phyloP scores from a whole-genome alignment of 2,329 filamentous ascomycete species.

The Xylariaceae sp. region DNA sequence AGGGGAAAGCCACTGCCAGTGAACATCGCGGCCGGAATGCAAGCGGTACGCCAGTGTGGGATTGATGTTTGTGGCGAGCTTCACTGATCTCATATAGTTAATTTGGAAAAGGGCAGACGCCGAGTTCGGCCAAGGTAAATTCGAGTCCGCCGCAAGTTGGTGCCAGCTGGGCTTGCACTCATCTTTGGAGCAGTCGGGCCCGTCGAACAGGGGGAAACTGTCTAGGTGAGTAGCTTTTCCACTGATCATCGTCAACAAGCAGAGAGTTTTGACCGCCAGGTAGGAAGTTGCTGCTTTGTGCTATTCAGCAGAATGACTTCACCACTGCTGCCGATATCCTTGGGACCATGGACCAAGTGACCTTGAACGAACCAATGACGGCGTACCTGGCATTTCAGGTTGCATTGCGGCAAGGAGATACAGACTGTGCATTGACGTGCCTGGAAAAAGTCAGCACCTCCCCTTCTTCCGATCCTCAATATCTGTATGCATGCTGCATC shows the following conservation, averaged over 20 bases:
- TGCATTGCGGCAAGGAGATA: conserved; percentile 54
- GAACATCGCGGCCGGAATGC: conserved; percentile 60
- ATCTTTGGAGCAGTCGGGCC: conserved; percentile 60
- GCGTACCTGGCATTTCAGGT: conserved; percentile 72
- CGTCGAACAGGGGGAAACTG: conserved; percentile 63
- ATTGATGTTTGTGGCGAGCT: background rate
- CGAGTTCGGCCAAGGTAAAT: conserved; percentile 46
- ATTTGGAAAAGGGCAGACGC: conserved; percentile 76
- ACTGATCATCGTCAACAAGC: background rate
- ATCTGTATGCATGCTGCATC: conserved; percentile 74
- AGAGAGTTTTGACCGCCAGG: conserved; percentile 8
- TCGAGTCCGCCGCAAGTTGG: conserved; percentile 59
- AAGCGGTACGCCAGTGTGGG: conserved; percentile 47
- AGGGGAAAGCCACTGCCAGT: conserved; percentile 46
- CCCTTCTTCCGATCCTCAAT: conserved; percentile 49
- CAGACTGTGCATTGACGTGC: conserved; percentile 55
- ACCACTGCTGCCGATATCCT: conserved; percentile 51
- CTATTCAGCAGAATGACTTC: conserved; percentile 53
- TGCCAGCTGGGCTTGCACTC: conserved; percentile 62
- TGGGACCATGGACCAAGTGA: conserved; percentile 51
- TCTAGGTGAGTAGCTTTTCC: conserved; percentile 45
- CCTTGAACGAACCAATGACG: conserved; percentile 58
- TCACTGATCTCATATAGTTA: conserved; percentile 46
- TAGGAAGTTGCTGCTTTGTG: conserved; percentile 70
- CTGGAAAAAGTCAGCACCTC: conserved; percentile 54